Evolutionary conservation across 148 eudicot genomes (phyloP), one percentile per base, ranked within the genome.

Genomic region (Spergularia marina): DNA sequence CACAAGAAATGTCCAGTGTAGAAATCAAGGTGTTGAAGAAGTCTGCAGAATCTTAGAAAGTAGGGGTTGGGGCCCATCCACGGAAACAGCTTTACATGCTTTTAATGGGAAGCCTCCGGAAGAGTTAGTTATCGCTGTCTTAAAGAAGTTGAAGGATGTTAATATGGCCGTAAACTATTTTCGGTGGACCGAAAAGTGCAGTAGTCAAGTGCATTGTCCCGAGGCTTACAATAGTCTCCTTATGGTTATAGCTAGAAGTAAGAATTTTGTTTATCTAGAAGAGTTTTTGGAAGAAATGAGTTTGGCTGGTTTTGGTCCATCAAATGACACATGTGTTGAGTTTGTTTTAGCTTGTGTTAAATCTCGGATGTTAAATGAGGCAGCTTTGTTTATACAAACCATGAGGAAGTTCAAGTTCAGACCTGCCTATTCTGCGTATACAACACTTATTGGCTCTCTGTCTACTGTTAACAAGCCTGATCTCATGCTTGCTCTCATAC

Each of bases 401-500:
- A 87, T 92, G 97, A 84, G 96, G 72, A 90, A 90, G 77, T 92
- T 90, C 81, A 92, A 89, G 84, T 83, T 94, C 69, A 86, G 94
- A 49, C 98, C 98, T 60, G 93, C 97, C 20, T 94, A 87, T 86
- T 94, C 97, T 34, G 98, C 97, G 66, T 94, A 90, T 76, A 91
- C 91, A 51, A 87, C 96, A 65, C 89, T 94, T 17, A 91, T 94
- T 54, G 97, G 97, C 44, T 88, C 97, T 71, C 77, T 91, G 60
- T 84, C 98, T 76, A 59, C 67, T 20, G 80, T 80, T 77, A 86
- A 78, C 54, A 80, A 86, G 74, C 90, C 98, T 63, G 96, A 94
- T 72, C 86, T 82, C 78, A 90, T 89, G 89, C 97, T 89, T 67
- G 59, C 86, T 60, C 94, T 91, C 61, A 85, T 94, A 65, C 84